These are phyloP conservation scores for Claviceps digitariae DNA, from an alignment of 2,329 filamentous ascomycete species.

Conservation along the genomic window DNA sequence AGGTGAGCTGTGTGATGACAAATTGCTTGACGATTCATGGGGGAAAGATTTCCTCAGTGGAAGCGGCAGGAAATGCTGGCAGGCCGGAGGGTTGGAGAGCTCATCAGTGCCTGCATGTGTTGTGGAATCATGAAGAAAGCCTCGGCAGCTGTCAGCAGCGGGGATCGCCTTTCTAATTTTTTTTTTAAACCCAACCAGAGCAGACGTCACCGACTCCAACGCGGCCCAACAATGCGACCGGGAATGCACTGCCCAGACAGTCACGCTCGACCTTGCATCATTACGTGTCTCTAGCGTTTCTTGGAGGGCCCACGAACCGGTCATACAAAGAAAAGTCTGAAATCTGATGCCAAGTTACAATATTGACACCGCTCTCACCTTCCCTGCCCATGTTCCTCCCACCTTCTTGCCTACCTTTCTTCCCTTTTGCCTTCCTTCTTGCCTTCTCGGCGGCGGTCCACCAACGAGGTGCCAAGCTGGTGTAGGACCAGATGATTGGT, in stretches of 20 bases:
- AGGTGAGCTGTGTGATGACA: constrained; percentile 5
- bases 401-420: too few species aligned
- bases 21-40: constrained; percentile 5
- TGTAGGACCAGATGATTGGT: not conserved
- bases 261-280: not conserved
- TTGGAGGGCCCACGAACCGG: not conserved
- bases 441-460: too few species aligned
- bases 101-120: too few species aligned
- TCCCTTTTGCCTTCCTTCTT: too few species aligned
- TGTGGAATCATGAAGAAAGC: not conserved
- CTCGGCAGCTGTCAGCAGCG: not conserved
- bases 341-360: too few species aligned
- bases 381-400: not conserved
- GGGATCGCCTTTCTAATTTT: not conserved
- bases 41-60: not conserved
- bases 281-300: not conserved
- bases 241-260: not conserved
- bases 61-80: not conserved
- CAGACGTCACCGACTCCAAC: not conserved
- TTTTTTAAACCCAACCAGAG: too few species aligned
- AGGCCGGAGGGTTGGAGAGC: not conserved
- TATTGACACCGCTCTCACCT: not conserved
- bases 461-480: not conserved
- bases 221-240: not conserved
- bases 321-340: too few species aligned